These are phyloP conservation scores for Fistulinella cinereoalba DNA, from an alignment of 1,284 basidiomycete genomes.

Conservation along the genomic window DNA sequence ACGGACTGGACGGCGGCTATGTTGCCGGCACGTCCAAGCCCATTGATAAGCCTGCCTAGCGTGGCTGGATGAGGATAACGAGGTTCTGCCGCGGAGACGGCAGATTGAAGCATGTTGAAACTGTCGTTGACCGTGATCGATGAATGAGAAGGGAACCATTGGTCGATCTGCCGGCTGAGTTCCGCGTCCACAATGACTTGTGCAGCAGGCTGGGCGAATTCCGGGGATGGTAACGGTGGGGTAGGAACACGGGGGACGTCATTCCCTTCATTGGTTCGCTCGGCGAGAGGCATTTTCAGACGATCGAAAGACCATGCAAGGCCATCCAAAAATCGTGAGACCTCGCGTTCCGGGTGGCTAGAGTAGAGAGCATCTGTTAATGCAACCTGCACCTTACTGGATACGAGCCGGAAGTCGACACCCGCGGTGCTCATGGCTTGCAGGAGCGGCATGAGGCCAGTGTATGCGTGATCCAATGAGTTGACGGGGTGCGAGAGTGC, in stretches of 20 bases:
- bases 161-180: slow-evolving; percentile 41
- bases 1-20: slow-evolving; percentile 61
- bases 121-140: slow-evolving; percentile 31
- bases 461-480: slow-evolving; percentile 11
- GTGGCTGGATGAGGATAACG: slow-evolving; percentile 52
- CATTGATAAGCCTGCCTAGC: slow-evolving; percentile 64
- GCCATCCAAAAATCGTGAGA: slow-evolving; percentile 24
- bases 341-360: slow-evolving; percentile 16
- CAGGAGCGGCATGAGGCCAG: slow-evolving; percentile 23
- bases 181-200: slow-evolving; percentile 24
- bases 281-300: slow-evolving; percentile 21
- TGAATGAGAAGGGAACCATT: slow-evolving; percentile 36
- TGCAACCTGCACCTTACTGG: slow-evolving; percentile 18
- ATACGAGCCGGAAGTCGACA: slow-evolving; percentile 19
- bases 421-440: slow-evolving; percentile 16
- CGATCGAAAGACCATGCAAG: slow-evolving; percentile 18
- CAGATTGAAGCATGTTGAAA: slow-evolving; percentile 40
- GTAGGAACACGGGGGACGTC: slow-evolving; percentile 9
- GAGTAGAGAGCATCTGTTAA: slow-evolving; percentile 29
- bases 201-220: slow-evolving; percentile 15
- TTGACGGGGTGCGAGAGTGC: slow-evolving; percentile 22
- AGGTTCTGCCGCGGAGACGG: slow-evolving; percentile 30
- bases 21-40: slow-evolving; percentile 62
- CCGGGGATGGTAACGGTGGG: slow-evolving; percentile 9
- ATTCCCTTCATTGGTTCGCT: slow-evolving; percentile 12